Base-by-base conservation (phyloP, 164 flowering plant genomes). In the Santalum album region DNA sequence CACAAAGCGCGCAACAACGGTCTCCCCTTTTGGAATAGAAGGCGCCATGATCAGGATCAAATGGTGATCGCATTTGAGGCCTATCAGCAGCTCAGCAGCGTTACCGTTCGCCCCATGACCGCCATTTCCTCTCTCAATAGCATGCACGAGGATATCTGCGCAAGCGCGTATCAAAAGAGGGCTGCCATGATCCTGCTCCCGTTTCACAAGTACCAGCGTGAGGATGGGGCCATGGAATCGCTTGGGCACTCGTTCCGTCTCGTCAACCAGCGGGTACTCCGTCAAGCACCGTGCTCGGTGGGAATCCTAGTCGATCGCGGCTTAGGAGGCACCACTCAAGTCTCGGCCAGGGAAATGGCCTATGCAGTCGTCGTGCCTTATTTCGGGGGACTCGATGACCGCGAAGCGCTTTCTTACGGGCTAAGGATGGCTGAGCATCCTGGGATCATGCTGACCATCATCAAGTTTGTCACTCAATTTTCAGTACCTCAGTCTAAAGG, bases 141-240 rank as follows among this genome's bases (percentile, higher is more conserved):
- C 11, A 86, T 90, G 87, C 90, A 90, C 59, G 86, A 84, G 72
- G 95, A 89, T 40, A 69, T 89, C 0, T 84, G 87, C 73, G 71
- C 71, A 44, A 78, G 75, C 51, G 95, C 86, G 14, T 79, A 79
- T 39, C 66, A 63, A 0, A 86, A 89, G 75, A 55, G 69, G 59
- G 86, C 59, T 25, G 50, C 75, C 4, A 61, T 86, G 75, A 59
- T 86, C 26, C 61, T 89, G 32, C 48, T 89, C 22, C 95, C 92
- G 0, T 86, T 86, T 54, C 90, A 82, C 58, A 86, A 75, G 61
- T 72, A 66, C 19, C 71, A 18, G 21, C 3, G 80, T 72, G 68
- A 53, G 25, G 58, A 22, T 19, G 53, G 55, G 0, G 25, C 66
- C 10, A 2, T 9, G 66, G 83, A 76, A 52, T 69, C 56, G 16